Percentiles rank a stretch among this genome's conserved stretches.
phyloP scores from a whole-genome alignment of 2,329 filamentous ascomycete genomes.

The Ophiostoma himal-ulmi region DNA sequence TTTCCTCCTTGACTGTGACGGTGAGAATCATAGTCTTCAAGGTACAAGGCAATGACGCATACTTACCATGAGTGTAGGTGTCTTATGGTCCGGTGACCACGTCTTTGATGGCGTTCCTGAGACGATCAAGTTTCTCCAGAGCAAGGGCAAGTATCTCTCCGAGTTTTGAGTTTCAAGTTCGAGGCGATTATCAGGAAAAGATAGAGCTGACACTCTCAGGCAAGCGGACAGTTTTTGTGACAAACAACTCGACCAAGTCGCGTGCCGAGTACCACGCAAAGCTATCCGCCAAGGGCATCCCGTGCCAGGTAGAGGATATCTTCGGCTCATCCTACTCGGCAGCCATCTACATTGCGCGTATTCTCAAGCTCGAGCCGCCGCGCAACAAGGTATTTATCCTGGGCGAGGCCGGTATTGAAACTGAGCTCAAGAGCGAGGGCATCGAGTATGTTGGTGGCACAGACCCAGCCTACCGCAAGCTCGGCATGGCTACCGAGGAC shows the following conservation, averaged over 20 bases:
- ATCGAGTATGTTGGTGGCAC: constrained; percentile 81
- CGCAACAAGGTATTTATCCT: constrained; percentile 94
- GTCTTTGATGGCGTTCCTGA: constrained; percentile 80
- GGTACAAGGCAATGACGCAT: background rate
- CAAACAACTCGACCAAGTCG: constrained; percentile 98
- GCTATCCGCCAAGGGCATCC: constrained; percentile 73
- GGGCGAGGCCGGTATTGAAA: constrained; percentile 85
- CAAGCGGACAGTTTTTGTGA: constrained; percentile 92
- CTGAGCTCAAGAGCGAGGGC: constrained; percentile 74
- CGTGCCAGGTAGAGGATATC: constrained; percentile 76
- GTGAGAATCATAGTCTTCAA: constrained; percentile 41
- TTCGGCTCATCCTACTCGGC: constrained; percentile 95
- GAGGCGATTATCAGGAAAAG: background rate
- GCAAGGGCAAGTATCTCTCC: constrained; percentile 57
- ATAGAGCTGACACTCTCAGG: constrained; percentile 43
- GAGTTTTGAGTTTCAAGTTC: too few relatives aligned
- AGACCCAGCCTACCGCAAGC: constrained; percentile 65
- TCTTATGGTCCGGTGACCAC: constrained; percentile 93
- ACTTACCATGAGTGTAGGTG: constrained; percentile 52
- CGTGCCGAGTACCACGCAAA: constrained; percentile 90
- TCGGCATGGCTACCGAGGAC: constrained; percentile 71
- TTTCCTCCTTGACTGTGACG: constrained; percentile 96
- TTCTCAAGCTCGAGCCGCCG: constrained; percentile 68
- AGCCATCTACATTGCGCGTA: constrained; percentile 90
- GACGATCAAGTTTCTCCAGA: constrained; percentile 75